Evolutionary conservation across 2,329 filamentous ascomycete species (phyloP).

Genomic region (Dendryphion nanum): DNA sequence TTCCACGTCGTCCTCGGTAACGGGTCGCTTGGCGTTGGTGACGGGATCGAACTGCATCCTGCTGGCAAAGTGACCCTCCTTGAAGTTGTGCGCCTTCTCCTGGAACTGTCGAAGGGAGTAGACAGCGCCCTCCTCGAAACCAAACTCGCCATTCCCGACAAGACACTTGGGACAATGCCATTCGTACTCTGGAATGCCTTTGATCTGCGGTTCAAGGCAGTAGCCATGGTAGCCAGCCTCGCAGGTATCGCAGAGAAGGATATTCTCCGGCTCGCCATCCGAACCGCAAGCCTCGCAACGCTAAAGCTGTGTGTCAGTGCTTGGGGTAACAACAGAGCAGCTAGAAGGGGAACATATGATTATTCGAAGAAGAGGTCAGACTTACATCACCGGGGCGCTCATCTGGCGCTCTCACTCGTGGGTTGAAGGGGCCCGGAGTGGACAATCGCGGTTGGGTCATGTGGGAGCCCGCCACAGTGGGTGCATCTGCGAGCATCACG

Average conservation of each 20-base stretch:
- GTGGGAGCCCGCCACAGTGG: slow-evolving; percentile 91
- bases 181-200: slow-evolving; percentile 74
- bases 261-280: slow-evolving; percentile 66
- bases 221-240: slow-evolving; percentile 83
- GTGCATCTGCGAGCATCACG: slow-evolving; percentile 50
- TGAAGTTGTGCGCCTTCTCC: slow-evolving; percentile 92
- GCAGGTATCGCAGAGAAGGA: slow-evolving; percentile 87
- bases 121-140: slow-evolving; percentile 92
- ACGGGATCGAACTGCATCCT: slow-evolving; percentile 87
- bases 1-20: slow-evolving; percentile 94
- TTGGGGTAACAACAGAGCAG: not conserved
- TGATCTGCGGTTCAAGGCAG: slow-evolving; percentile 84
- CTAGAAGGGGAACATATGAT: slow-evolving; percentile 3
- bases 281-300: slow-evolving; percentile 86
- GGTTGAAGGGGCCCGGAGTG: slow-evolving; percentile 61
- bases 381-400: slow-evolving; percentile 59
- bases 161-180: slow-evolving; percentile 97
- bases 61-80: slow-evolving; percentile 86
- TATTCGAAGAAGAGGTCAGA: no score
- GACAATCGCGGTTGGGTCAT: slow-evolving; percentile 92
- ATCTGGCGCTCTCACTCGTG: slow-evolving; percentile 53
- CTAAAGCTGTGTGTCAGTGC: slow-evolving; percentile 44
- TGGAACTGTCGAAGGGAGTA: slow-evolving; percentile 97
- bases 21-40: slow-evolving; percentile 73
- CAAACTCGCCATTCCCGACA: slow-evolving; percentile 94